A percentile compares a stretch with the other conserved stretches of the same genome.
These are phyloP conservation scores for Quercus dentata DNA, from an alignment of 306 rosid species.

Conservation along the genomic window DNA sequence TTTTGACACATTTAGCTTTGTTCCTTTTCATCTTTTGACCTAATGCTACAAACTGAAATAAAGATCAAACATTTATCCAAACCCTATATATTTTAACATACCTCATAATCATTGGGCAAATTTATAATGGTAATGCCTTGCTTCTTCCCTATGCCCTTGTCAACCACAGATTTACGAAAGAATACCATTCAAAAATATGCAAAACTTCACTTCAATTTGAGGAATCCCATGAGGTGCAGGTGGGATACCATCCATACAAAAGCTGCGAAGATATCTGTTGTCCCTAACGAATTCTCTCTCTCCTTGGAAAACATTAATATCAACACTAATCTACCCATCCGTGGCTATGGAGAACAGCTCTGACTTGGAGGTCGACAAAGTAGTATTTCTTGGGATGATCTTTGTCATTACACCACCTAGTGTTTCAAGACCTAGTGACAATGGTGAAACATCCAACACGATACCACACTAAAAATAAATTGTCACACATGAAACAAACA, in stretches of 20 bases:
- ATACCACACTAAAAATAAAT: constrained; percentile 58
- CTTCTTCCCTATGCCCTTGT: constrained; percentile 86
- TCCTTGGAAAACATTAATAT: constrained; percentile 87
- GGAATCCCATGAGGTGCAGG: constrained; percentile 94
- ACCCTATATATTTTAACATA: constrained; percentile 6
- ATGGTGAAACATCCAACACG: constrained; percentile 73
- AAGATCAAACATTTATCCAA: neutral
- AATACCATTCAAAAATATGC: constrained; percentile 84
- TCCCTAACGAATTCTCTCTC: constrained; percentile 94
- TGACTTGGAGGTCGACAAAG: constrained; percentile 88
- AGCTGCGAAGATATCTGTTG: constrained; percentile 86
- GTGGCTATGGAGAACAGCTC: constrained; percentile 94
- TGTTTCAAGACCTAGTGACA: constrained; percentile 84
- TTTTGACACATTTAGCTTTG: neutral
- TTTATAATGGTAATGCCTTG: constrained; percentile 93
- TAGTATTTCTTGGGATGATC: constrained; percentile 90
- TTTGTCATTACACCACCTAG: constrained; percentile 94
- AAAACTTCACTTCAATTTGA: constrained; percentile 91
- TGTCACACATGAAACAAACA: too few relatives aligned
- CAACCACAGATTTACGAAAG: constrained; percentile 78
- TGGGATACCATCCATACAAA: constrained; percentile 86
- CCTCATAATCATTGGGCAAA: constrained; percentile 76
- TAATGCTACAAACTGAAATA: neutral
- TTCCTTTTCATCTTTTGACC: neutral
- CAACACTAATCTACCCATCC: constrained; percentile 90